Conservation (phyloP, 768 basidiomycete species). For the Grammothele lineata region DNA sequence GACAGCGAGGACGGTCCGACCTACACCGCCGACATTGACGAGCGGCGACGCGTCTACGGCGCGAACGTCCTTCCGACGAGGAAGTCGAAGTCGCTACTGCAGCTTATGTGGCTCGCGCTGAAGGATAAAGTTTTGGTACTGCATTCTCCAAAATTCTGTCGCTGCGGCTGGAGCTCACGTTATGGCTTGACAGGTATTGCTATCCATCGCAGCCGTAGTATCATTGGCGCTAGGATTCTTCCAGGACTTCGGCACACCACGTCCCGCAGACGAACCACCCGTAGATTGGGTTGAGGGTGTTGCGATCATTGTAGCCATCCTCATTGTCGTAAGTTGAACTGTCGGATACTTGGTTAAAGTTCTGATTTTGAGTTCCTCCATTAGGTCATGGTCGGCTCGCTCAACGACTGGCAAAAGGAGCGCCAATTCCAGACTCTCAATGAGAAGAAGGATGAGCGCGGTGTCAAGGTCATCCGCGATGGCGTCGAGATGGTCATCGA, state of each 20-base stretch:
- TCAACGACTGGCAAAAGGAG: constrained; percentile 99
- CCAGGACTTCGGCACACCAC: constrained; percentile 80
- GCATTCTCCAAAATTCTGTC: constrained; percentile 26
- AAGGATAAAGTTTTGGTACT: constrained; percentile 61
- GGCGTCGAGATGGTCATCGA: constrained; percentile 26
- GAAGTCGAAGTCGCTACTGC: constrained; percentile 43
- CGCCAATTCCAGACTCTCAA: constrained; percentile 91
- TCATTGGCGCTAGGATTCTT: constrained; percentile 93
- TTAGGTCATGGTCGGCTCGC: constrained; percentile 82
- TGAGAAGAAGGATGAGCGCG: constrained; percentile 92
- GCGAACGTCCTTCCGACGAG: constrained; percentile 46
- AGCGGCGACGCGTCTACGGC: constrained; percentile 48
- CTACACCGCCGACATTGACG: constrained; percentile 35
- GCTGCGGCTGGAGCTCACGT: too few relatives aligned
- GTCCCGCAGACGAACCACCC: constrained; percentile 55
- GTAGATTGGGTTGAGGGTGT: constrained; percentile 98
- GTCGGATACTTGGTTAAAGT: too few relatives aligned
- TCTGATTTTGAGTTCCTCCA: not conserved
- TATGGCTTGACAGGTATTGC: constrained; percentile 56
- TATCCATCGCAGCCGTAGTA: constrained; percentile 88
- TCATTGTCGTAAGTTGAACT: constrained; percentile 67
- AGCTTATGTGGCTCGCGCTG: constrained; percentile 58
- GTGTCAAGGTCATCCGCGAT: constrained; percentile 58
- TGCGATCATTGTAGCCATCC: constrained; percentile 71
- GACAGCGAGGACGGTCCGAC: constrained; percentile 17